Evolutionary conservation across 2,329 filamentous ascomycete species (phyloP), one percentile per base, ranked within the genome.

Genomic region (Trichoderma oligosporum): DNA sequence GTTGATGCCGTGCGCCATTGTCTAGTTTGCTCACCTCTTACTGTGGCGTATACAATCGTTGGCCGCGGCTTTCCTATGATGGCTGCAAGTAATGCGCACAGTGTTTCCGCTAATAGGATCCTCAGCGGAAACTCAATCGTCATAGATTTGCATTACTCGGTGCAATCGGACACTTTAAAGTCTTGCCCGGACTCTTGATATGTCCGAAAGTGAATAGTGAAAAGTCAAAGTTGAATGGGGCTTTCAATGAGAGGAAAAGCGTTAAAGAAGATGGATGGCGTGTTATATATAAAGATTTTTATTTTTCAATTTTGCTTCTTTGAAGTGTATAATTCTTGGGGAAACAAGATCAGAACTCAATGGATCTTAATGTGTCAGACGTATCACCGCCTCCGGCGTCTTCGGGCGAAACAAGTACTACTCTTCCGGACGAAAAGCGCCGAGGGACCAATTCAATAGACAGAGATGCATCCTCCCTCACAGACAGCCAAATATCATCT

Each of bases 51-150:
- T 20, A 18, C 33, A 8, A 16, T 16, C 9, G n/a, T 12, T 14
- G 22, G n/a, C 16, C 20, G n/a, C 29, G 4, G 2, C 5, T 48
- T 35, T 16, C 11, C 18, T 36, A 11, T n/a, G n/a, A 42, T 5
- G n/a, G 8, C 12, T 31, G 29, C 39, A 38, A 38, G 20, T 36
- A n/a, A 55, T 31, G 41, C 22, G 20, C 52, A 46, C 52, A 55
- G 52, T 46, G 52, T 55, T 39, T 55, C 52, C 52, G 52, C 35
- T 22, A 7, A 6, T 38, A 46, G 22, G 33, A 38, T 35, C 39
- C 9, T 35, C 22, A 38, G 41, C 52, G 52, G 52, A 55, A 55
- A 55, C 29, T 22, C 20, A 45, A 55, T 55, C 52, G 52, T 55
- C 52, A 55, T 55, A 44, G 29, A 46, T 41, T 55, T 22, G 52